Base-by-base conservation (phyloP, 2,329 filamentous ascomycete genomes). In the Fusarium foetens region DNA sequence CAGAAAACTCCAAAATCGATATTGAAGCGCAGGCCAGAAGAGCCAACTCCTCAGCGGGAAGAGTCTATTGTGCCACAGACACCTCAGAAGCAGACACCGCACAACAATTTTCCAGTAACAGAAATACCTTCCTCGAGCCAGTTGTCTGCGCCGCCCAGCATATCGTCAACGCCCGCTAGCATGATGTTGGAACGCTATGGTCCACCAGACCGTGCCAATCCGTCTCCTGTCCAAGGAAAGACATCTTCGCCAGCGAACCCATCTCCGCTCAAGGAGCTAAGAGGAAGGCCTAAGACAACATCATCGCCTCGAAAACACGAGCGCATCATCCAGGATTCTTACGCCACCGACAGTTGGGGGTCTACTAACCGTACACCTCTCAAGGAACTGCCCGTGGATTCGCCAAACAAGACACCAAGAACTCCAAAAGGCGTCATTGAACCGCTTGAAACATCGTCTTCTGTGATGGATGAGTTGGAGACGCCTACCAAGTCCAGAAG, bases 311-410 rank as follows among this genome's bases (percentile, higher is more conserved):
- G 70, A 38, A 65, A 63, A 16, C 63, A 72, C 25, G 72, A 81
- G 11, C 68, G 83, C n/a, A 81, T 83, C 5, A 82, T 87, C 25
- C 79, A 85, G 55, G 85, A 87, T 63, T 86, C 85, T 13, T 86
- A 81, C 71, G 83, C 80, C 23, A 81, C 81, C 8, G 78, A 78
- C n/a, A 81, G 78, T 33, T 80, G 76, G 78, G 71, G 61, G 8
- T 77, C 81, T 3, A 58, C 58, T 13, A 58, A 71, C 2, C 72
- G 67, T 29, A 77, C 78, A 23, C 76, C 77, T 23, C 59, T 75
- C 5, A 62, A 63, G 14, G 70, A 67, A 57, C 53, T 71, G 4
- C 46, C 70, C 6, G 51, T 75, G 6, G 68, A 61, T 21, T 69
- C 73, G 5, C 68, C 66, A 6, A 69, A 62, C 8, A 63, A 63